Conservation (phyloP, 192 early-diverging fungal species). For the Pilaira anomala region DNA sequence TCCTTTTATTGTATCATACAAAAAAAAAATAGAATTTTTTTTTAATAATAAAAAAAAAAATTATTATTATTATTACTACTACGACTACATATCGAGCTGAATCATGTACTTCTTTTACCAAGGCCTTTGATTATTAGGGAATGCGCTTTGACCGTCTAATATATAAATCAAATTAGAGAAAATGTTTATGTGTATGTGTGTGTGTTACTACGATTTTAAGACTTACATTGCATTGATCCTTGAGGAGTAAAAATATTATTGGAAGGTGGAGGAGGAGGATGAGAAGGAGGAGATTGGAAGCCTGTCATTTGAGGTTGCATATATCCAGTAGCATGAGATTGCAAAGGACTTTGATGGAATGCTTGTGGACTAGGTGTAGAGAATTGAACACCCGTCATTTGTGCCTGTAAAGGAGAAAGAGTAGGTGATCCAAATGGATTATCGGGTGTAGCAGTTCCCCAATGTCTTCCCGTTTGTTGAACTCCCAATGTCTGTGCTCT, state of each 20-base stretch:
- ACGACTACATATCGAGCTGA: not conserved
- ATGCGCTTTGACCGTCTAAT: constrained; percentile 24
- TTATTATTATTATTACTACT: not conserved
- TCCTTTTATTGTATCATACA: not conserved
- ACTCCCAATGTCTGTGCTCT: constrained; percentile 23
- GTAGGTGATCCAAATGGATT: constrained; percentile 38
- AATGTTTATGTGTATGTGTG: not conserved
- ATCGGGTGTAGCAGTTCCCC: constrained; percentile 37
- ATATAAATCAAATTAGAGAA: not conserved
- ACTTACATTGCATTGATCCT: constrained; percentile 34
- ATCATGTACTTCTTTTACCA: constrained; percentile 8
- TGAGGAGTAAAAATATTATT: constrained; percentile 24
- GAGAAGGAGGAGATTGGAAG: not conserved
- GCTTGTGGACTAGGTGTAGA: constrained; percentile 24
- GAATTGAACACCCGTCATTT: constrained; percentile 32
- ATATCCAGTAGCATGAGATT: constrained; percentile 3
- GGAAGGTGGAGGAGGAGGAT: not conserved
- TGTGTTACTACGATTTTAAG: not conserved
- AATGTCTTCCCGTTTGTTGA: constrained; percentile 44
- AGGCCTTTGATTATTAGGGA: constrained; percentile 18
- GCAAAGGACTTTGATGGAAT: constrained; percentile 13
- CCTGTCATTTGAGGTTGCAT: constrained; percentile 28
- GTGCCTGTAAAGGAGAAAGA: constrained; percentile 13
- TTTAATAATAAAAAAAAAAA: not conserved
- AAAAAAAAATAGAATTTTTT: not conserved